Percentiles rank a stretch among this genome's conserved stretches.
Conservation (phyloP, 768 basidiomycete genomes). For the Crucibulum laeve region DNA sequence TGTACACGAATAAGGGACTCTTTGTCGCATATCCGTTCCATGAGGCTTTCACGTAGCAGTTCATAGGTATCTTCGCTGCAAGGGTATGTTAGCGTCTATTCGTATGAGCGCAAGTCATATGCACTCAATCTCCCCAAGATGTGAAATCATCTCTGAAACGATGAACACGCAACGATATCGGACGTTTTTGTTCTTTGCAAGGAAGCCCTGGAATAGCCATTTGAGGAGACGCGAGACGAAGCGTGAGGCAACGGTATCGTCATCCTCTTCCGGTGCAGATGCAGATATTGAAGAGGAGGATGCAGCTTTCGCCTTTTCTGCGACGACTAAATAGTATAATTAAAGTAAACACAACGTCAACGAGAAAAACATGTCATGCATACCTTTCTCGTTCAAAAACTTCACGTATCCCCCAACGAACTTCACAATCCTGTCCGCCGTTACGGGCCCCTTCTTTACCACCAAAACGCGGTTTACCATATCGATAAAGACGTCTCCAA, state of each 20-base stretch:
- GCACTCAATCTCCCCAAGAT: conserved; percentile 87
- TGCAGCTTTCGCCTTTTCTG: conserved; percentile 23
- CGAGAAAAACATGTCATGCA: conserved; percentile 11
- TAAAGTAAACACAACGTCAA: neutral
- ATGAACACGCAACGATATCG: conserved; percentile 78
- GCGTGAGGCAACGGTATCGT: conserved; percentile 65
- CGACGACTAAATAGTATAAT: conserved; percentile 14
- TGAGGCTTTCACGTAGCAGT: conserved; percentile 58
- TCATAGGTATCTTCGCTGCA: conserved; percentile 82
- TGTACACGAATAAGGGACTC: conserved; percentile 81
- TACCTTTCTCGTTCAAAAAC: conserved; percentile 82
- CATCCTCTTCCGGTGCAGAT: conserved; percentile 50
- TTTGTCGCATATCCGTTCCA: conserved; percentile 84
- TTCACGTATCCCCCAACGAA: conserved; percentile 83
- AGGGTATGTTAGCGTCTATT: neutral
- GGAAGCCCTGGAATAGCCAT: conserved; percentile 77
- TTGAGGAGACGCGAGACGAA: conserved; percentile 65
- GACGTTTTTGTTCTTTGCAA: conserved; percentile 87
- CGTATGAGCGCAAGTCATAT: conserved; percentile 19
- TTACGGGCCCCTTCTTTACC: conserved; percentile 81
- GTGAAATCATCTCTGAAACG: conserved; percentile 81
- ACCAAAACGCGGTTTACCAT: conserved; percentile 69
- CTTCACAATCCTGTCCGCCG: conserved; percentile 81
- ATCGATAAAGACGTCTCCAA: conserved; percentile 71
- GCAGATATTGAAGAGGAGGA: conserved; percentile 15